A percentile compares a stretch with the other conserved stretches of the same genome.
Evolutionary conservation across 1,284 basidiomycete species (phyloP).

Genomic region (Cryptococcus sp.): DNA sequence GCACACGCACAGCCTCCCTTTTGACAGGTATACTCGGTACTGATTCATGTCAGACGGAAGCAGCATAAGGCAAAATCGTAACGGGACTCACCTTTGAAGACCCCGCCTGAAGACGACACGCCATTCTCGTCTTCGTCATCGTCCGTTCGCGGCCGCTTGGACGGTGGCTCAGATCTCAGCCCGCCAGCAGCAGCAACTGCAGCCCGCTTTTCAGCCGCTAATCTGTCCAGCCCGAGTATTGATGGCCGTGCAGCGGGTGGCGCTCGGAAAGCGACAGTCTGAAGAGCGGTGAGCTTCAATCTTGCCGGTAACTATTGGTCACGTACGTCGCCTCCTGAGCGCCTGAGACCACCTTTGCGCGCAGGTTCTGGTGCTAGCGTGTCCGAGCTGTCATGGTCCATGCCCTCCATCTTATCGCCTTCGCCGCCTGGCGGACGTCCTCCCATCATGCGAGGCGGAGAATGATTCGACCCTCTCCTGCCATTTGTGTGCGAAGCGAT

Average conservation of each 20-base stretch:
- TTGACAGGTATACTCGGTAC: conserved; percentile 69
- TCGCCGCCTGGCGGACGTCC: conserved; percentile 14
- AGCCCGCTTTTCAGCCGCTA: conserved; percentile 82
- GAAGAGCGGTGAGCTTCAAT: neutral
- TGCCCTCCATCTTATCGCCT: conserved; percentile 56
- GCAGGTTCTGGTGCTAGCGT: conserved; percentile 74
- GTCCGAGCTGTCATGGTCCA: conserved; percentile 76
- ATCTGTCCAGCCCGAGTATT: conserved; percentile 77
- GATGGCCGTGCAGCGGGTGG: conserved; percentile 73
- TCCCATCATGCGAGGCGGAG: conserved; percentile 35
- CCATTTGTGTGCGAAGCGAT: conserved; percentile 50
- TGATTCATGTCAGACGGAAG: conserved; percentile 39
- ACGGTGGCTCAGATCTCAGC: conserved; percentile 55
- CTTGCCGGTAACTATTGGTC: neutral
- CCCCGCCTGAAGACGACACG: conserved; percentile 54
- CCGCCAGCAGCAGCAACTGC: conserved; percentile 57
- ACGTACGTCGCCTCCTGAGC: conserved; percentile 64
- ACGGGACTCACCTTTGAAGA: conserved; percentile 73
- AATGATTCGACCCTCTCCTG: conserved; percentile 30
- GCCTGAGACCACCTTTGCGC: conserved; percentile 74
- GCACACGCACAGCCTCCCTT: conserved; percentile 64
- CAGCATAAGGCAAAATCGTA: neutral
- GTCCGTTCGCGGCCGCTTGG: conserved; percentile 69
- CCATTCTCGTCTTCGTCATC: conserved; percentile 54
- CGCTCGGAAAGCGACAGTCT: conserved; percentile 76